Conservation (phyloP, 331 rosid genomes). For the Erythrophleum ivorense region DNA sequence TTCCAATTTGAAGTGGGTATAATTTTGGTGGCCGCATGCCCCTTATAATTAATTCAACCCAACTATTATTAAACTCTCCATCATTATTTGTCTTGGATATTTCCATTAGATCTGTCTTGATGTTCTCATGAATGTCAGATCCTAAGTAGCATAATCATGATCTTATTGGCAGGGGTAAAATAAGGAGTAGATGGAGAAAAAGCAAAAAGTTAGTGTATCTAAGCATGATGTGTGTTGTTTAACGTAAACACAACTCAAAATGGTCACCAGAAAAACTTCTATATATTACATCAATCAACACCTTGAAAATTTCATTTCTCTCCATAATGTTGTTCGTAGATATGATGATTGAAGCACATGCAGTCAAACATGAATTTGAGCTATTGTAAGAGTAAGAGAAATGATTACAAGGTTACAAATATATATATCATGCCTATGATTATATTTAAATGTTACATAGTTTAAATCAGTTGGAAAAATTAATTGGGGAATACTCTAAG, state of each 20-base stretch:
- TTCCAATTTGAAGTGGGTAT: background rate
- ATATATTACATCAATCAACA: background rate
- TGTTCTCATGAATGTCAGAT: conserved; percentile 9
- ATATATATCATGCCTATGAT: background rate
- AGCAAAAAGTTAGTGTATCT: background rate
- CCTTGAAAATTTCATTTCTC: conserved; percentile 1
- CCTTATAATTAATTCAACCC: background rate
- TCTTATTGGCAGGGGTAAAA: background rate
- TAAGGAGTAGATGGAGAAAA: background rate
- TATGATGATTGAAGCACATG: conserved; percentile 19
- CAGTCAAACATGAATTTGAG: background rate
- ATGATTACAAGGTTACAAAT: background rate
- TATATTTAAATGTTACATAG: no score
- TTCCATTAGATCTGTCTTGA: background rate
- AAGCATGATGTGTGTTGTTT: conserved; percentile 7
- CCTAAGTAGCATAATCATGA: conserved; percentile 10
- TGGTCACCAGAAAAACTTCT: background rate
- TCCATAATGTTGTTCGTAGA: background rate
- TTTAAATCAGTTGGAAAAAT: no score
- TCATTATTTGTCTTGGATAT: background rate
- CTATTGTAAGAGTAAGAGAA: background rate
- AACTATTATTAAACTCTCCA: background rate
- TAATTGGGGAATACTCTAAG: no score
- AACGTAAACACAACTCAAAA: background rate
- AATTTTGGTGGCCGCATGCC: background rate